A percentile compares a stretch with the other conserved stretches of the same genome.
These are phyloP conservation scores for Musa balbisiana DNA, from an alignment of 202 grass and related monocot genomes.

Conservation along the genomic window DNA sequence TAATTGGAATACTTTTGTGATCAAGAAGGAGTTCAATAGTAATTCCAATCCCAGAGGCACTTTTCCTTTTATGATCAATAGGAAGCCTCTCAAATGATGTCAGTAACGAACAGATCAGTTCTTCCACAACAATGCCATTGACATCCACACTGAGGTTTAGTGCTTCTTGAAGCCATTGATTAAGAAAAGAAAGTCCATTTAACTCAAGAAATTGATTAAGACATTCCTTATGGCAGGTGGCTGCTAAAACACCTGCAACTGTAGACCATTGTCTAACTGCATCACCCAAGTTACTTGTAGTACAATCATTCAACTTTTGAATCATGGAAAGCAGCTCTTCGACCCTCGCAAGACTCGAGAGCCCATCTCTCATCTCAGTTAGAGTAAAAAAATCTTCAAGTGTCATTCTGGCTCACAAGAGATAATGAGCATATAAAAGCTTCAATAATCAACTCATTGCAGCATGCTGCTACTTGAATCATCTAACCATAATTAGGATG, in stretches of 20 bases:
- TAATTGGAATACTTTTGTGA: slow-evolving; percentile 37
- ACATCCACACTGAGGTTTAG: slow-evolving; percentile 30
- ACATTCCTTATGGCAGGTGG: slow-evolving; percentile 41
- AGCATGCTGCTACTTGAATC: background rate
- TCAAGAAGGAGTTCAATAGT: slow-evolving; percentile 39
- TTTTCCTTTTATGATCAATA: slow-evolving; percentile 21
- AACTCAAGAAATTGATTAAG: slow-evolving; percentile 53
- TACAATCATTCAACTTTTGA: slow-evolving; percentile 30
- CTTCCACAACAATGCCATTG: slow-evolving; percentile 25
- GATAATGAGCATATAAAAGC: background rate
- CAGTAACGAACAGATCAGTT: slow-evolving; percentile 38
- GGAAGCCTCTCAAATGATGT: slow-evolving; percentile 43
- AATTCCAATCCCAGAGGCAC: slow-evolving; percentile 31
- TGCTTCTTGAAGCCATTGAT: slow-evolving; percentile 54
- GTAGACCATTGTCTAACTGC: slow-evolving; percentile 44
- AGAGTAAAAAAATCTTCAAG: slow-evolving; percentile 70
- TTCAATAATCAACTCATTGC: background rate
- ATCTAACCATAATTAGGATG: background rate
- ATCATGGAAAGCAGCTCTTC: slow-evolving; percentile 47
- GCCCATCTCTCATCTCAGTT: slow-evolving; percentile 64
- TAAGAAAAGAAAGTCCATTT: slow-evolving; percentile 51
- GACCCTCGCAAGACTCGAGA: slow-evolving; percentile 43
- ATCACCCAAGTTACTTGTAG: slow-evolving; percentile 32
- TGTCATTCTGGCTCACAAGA: slow-evolving; percentile 17
- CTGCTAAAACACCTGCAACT: slow-evolving; percentile 28